phyloP scores from a whole-genome alignment of 2,329 filamentous ascomycete species.

The Chaetomium globosum region DNA sequence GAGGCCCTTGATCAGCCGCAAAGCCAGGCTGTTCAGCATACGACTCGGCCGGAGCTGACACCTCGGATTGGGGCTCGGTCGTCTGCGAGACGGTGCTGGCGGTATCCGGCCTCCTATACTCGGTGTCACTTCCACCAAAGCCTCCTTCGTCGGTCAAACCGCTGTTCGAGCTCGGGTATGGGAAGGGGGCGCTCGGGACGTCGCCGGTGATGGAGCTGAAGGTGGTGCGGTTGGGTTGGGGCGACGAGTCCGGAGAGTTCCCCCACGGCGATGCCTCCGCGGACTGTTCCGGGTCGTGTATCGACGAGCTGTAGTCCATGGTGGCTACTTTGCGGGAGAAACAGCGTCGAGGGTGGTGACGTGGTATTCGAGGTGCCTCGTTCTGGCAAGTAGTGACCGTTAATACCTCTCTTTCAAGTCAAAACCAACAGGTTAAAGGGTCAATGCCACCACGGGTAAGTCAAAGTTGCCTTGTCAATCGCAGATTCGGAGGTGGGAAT shows the following conservation, averaged over 20 bases:
- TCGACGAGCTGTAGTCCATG: conserved; percentile 63
- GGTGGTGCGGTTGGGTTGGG: conserved; percentile 49
- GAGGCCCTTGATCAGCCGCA: conserved; percentile 33
- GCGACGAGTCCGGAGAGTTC: conserved; percentile 55
- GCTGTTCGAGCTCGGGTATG: conserved; percentile 48
- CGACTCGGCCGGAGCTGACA: conserved; percentile 24
- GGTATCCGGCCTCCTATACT: conserved; percentile 52
- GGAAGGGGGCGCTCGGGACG: conserved; percentile 48
- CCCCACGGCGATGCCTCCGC: conserved; percentile 60
- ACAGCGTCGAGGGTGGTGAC: conserved; percentile 28
- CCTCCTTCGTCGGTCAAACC: conserved; percentile 46
- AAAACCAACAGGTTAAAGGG: background rate
- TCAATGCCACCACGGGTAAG: background rate
- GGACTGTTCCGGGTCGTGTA: conserved; percentile 58
- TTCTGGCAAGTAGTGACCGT: background rate
- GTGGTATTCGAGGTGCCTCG: conserved; percentile 22
- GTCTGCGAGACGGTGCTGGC: conserved; percentile 50
- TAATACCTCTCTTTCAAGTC: background rate
- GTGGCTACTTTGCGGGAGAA: conserved; percentile 26
- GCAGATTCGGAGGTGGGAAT: background rate
- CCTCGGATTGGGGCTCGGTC: conserved; percentile 41
- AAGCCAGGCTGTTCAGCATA: conserved; percentile 26
- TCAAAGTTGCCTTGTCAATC: background rate
- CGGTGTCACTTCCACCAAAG: conserved; percentile 44
- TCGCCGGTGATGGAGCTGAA: conserved; percentile 50